These are phyloP conservation scores for Aspergillus thermomutatus DNA, from an alignment of 2,329 filamentous ascomycete species.

Conservation along the genomic window DNA sequence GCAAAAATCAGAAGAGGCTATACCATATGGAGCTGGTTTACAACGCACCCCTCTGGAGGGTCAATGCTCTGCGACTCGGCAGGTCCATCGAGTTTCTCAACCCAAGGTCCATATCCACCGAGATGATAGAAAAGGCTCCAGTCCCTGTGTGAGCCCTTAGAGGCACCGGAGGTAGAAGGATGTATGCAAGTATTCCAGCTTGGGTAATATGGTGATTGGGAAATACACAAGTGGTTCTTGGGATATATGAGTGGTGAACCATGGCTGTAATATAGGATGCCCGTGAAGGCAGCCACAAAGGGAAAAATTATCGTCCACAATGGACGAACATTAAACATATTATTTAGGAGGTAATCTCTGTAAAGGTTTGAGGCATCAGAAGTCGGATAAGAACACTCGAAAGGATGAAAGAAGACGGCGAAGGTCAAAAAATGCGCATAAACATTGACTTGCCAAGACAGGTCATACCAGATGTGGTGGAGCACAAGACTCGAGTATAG, in stretches of 20 bases:
- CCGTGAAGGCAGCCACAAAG: constrained; percentile 9
- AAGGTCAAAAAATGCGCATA: not conserved
- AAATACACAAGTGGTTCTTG: not conserved
- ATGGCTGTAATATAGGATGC: constrained; percentile 6
- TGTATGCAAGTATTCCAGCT: constrained; percentile 23
- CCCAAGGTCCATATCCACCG: constrained; percentile 55
- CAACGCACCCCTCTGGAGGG: constrained; percentile 47
- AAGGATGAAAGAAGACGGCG: not conserved
- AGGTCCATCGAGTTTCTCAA: constrained; percentile 46
- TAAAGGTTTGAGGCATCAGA: not conserved
- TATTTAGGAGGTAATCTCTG: not conserved
- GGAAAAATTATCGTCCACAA: constrained; percentile 2
- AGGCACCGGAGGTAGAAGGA: constrained; percentile 1
- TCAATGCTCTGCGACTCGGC: constrained; percentile 33
- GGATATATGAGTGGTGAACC: not conserved
- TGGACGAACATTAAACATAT: constrained; percentile 4
- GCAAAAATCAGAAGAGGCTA: not conserved
- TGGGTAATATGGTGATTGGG: constrained; percentile 7
- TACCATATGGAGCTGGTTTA: constrained; percentile 61
- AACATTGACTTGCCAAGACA: not conserved
- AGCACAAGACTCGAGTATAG: no score
- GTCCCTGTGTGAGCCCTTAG: constrained; percentile 11
- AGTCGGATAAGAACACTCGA: no score
- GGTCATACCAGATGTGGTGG: not conserved
- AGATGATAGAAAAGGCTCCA: constrained; percentile 54